Evolutionary conservation across 306 rosid species (phyloP).

Genomic region (Lathyrus oleraceus): DNA sequence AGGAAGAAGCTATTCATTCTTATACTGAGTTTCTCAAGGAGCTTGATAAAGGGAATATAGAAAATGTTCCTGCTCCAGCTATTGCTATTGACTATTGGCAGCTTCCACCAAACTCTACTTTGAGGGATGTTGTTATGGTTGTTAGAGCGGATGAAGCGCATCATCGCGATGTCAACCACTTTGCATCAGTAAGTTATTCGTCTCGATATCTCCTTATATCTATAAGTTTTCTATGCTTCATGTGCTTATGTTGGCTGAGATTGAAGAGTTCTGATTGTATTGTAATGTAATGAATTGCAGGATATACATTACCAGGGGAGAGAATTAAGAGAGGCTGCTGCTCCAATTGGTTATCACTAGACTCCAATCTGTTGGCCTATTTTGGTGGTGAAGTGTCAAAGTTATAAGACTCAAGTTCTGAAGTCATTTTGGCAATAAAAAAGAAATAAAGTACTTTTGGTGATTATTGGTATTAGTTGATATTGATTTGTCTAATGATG

Average conservation of each 20-base stretch:
- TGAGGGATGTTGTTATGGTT: slow-evolving; percentile 68
- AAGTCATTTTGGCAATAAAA: slow-evolving; percentile 27
- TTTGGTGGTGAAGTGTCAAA: slow-evolving; percentile 4
- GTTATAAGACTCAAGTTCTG: neutral
- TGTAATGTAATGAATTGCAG: slow-evolving; percentile 47
- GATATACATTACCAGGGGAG: slow-evolving; percentile 70
- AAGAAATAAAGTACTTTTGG: slow-evolving; percentile 16
- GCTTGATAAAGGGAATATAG: slow-evolving; percentile 64
- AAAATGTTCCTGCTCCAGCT: slow-evolving; percentile 74
- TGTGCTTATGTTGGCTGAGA: neutral
- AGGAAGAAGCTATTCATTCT: slow-evolving; percentile 80
- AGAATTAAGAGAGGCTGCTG: slow-evolving; percentile 62
- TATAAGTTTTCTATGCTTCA: neutral
- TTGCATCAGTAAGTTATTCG: slow-evolving; percentile 58
- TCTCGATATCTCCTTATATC: neutral
- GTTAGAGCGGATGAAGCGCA: slow-evolving; percentile 83
- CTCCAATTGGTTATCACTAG: slow-evolving; percentile 73
- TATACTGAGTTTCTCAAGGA: slow-evolving; percentile 79
- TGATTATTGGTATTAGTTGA: slow-evolving; percentile 9
- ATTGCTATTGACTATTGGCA: slow-evolving; percentile 81
- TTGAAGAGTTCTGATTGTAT: slow-evolving; percentile 1
- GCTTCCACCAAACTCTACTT: slow-evolving; percentile 54
- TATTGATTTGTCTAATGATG: slow-evolving; percentile 24
- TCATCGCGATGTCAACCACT: slow-evolving; percentile 82
- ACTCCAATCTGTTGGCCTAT: neutral